A percentile compares a stretch with the other conserved stretches of the same genome.
phyloP scores from a whole-genome alignment of 805 yeast species.

The Candida adriatica region DNA sequence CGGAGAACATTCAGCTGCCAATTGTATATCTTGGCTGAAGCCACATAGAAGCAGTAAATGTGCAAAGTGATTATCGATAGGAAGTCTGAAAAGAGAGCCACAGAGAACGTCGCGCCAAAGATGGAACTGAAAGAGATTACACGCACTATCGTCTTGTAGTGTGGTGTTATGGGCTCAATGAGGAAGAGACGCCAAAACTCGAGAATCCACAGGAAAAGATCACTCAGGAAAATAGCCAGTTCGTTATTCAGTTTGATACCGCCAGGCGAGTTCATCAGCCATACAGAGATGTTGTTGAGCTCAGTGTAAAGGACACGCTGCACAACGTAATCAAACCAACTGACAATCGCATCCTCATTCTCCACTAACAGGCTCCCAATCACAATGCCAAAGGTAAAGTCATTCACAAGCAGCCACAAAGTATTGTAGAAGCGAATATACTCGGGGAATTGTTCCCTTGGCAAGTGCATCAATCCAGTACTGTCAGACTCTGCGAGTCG shows the following conservation, averaged over 20 bases:
- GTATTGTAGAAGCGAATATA: constrained; percentile 80
- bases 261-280: constrained; percentile 88
- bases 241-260: constrained; percentile 90
- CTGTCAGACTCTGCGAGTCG: constrained; percentile 18
- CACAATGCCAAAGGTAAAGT: constrained; percentile 65
- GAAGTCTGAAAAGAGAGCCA: constrained; percentile 62
- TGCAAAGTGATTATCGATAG: constrained; percentile 61
- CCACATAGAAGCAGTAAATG: constrained; percentile 66
- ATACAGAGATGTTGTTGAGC: constrained; percentile 44
- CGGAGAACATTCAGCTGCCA: constrained; percentile 63
- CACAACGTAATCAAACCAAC: constrained; percentile 26
- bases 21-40: constrained; percentile 71
- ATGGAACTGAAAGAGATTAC: constrained; percentile 34
- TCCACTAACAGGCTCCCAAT: constrained; percentile 42
- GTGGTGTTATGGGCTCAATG: constrained; percentile 23
- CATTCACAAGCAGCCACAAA: constrained; percentile 82
- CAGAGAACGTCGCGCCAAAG: constrained; percentile 62
- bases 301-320: constrained; percentile 36
- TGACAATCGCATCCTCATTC: constrained; percentile 24
- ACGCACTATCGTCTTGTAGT: constrained; percentile 25
- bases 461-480: constrained; percentile 26
- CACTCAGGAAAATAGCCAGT: constrained; percentile 79
- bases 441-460: constrained; percentile 44
- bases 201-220: constrained; percentile 78
- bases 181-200: constrained; percentile 47